These are phyloP conservation scores for Cudoniella acicularis DNA, from an alignment of 495 filamentous ascomycete genomes.

Conservation along the genomic window DNA sequence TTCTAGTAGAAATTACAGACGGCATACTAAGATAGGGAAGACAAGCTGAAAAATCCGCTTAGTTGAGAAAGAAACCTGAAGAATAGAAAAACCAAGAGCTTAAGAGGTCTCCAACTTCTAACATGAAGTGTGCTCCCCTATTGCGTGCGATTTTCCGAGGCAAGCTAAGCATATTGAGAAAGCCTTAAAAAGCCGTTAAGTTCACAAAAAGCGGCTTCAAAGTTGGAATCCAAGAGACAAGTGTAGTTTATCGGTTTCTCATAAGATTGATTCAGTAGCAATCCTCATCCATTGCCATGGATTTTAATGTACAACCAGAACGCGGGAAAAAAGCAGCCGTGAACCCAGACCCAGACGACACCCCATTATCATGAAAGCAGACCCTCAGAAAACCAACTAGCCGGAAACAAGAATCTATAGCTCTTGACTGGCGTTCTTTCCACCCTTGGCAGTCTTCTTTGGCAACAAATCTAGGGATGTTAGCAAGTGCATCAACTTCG, in stretches of 20 bases:
- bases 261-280: conserved; percentile 28
- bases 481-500: conserved; percentile 15
- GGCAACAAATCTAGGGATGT: conserved; percentile 75
- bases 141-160: no score
- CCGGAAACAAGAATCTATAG: conserved; percentile 56
- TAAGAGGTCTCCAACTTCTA: no score
- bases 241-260: conserved; percentile 22
- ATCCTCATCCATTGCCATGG: conserved; percentile 67
- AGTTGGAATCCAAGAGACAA: no score
- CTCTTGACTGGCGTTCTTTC: conserved; percentile 88
- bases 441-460: conserved; percentile 95
- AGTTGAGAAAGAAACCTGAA: no score
- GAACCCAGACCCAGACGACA: conserved; percentile 80
- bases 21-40: no score
- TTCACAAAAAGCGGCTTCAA: no score
- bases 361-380: conserved; percentile 69
- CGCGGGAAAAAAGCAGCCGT: conserved; percentile 73
- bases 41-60: no score
- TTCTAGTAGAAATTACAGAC: no score
- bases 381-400: conserved; percentile 48
- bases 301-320: conserved; percentile 92
- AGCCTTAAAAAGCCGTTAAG: no score
- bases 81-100: no score
- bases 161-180: no score
- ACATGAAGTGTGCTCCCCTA: no score